Evolutionary conservation across 768 basidiomycete genomes (phyloP), one percentile per base, ranked within the genome.

Genomic region (Lactarius akahatsu): DNA sequence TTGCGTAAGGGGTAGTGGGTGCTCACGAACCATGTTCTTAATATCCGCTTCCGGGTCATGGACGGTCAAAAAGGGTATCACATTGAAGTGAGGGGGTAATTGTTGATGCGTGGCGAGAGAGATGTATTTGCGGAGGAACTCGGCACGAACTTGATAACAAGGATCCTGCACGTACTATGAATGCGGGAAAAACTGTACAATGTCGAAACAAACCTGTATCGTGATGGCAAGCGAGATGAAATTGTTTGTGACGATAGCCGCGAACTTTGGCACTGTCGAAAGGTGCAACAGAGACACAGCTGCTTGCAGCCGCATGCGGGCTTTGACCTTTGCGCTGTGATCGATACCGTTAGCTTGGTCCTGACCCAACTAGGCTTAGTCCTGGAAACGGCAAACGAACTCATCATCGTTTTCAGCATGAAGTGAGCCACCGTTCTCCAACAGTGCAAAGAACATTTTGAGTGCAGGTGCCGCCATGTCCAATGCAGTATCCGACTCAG

Each of bases 21-120:
- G 11, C 26, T 15, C 2, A 70, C 84, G 69, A 63, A 91, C 94
- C 77, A 85, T 80, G 32, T 75, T 76, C 70, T 86, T 87, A 34
- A 95, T 83, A 65, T 98, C 96, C 28, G 76, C 75, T 68, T 98
- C 96, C 0, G 96, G 96, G 75, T 99, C 97, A 71, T 93, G 89
- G 0, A 95, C 89, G 0, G 91, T 88, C 55, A 99, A 78, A 79
- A 97, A 94, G 6, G 92, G 89, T 64, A 97, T 85, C 55, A 91
- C 79, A 73, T 95, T 93, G 78, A 89, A 96, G 23, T 85, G 82
- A 1, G 88, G 76, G 18, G 86, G 82, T 2, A 95, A 77, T 76
- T 89, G 88, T 41, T 86, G 83, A 3, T 78, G 74, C 55, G 85
- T 82, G n/a, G 95, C 76, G 30, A 92, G 78, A 11, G 80, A 73